These are phyloP conservation scores for Pseudogymnoascus sp. DNA, from an alignment of 2,329 filamentous ascomycete species.

Conservation along the genomic window DNA sequence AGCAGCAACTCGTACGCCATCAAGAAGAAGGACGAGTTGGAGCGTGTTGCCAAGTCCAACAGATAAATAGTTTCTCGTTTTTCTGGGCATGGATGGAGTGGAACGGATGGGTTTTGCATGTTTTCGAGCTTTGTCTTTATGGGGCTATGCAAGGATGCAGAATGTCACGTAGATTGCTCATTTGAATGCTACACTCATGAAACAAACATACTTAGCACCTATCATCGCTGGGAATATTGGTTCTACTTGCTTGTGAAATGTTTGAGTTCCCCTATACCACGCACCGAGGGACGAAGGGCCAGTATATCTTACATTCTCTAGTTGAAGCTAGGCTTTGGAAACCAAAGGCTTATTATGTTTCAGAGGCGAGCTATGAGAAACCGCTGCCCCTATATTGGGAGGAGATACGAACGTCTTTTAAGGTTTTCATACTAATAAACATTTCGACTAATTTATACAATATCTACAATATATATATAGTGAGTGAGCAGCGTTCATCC, in stretches of 20 bases:
- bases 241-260: neutral
- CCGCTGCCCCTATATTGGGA: neutral
- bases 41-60: constrained; percentile 99
- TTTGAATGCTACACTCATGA: constrained; percentile 19
- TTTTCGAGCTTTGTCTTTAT: constrained; percentile 26
- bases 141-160: constrained; percentile 25
- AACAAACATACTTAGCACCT: constrained; percentile 11
- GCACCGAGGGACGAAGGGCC: neutral
- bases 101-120: constrained; percentile 10
- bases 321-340: neutral
- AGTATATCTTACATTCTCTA: neutral
- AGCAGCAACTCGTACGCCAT: constrained; percentile 99
- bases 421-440: neutral
- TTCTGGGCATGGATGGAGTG: constrained; percentile 23
- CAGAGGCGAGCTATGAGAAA: neutral
- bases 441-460: neutral
- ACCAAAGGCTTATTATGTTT: neutral
- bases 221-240: neutral
- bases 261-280: neutral
- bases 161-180: constrained; percentile 27
- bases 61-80: constrained; percentile 61
- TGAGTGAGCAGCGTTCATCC: neutral
- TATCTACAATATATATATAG: neutral
- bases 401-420: too few species aligned
- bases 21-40: constrained; percentile 99